These are phyloP conservation scores for Centrapalus pauciflorus DNA, from an alignment of 129 eudicot species.

Conservation along the genomic window DNA sequence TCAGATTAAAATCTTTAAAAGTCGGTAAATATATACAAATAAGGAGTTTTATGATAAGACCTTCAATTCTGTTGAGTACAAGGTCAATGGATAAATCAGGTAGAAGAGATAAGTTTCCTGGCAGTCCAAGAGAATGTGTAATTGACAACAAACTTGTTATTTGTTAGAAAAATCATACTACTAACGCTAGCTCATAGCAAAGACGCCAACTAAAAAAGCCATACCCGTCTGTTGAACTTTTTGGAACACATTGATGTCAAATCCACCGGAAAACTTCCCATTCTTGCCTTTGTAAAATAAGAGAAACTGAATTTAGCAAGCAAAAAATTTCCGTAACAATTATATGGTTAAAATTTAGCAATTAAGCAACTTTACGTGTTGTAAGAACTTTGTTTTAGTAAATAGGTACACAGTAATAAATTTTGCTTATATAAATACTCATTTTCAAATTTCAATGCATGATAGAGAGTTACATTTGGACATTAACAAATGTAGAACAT, in stretches of 20 bases:
- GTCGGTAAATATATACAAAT: background rate
- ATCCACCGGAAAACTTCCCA: slow-evolving; percentile 89
- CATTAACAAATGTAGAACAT: no score
- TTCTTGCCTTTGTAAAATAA: slow-evolving; percentile 42
- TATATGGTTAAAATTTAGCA: no score
- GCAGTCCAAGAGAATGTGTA: slow-evolving; percentile 18
- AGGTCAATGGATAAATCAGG: slow-evolving; percentile 77
- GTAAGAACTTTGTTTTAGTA: no score
- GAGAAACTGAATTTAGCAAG: slow-evolving; percentile 14
- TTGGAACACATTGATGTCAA: slow-evolving; percentile 83
- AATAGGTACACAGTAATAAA: no score
- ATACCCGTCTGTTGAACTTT: slow-evolving; percentile 77
- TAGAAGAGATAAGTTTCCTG: slow-evolving; percentile 64
- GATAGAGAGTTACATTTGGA: no score
- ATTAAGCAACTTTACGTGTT: no score
- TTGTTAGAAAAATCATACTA: background rate
- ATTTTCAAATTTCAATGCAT: no score
- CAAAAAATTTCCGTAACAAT: no score
- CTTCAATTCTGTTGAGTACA: slow-evolving; percentile 67
- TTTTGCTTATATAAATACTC: no score
- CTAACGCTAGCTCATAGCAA: background rate
- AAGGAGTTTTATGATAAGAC: slow-evolving; percentile 27
- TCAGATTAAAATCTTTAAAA: background rate
- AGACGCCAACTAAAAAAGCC: background rate
- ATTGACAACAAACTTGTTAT: slow-evolving; percentile 18